Evolutionary conservation across 1,139 yeast species (phyloP).

Genomic region (Taphrina wiesneri): DNA sequence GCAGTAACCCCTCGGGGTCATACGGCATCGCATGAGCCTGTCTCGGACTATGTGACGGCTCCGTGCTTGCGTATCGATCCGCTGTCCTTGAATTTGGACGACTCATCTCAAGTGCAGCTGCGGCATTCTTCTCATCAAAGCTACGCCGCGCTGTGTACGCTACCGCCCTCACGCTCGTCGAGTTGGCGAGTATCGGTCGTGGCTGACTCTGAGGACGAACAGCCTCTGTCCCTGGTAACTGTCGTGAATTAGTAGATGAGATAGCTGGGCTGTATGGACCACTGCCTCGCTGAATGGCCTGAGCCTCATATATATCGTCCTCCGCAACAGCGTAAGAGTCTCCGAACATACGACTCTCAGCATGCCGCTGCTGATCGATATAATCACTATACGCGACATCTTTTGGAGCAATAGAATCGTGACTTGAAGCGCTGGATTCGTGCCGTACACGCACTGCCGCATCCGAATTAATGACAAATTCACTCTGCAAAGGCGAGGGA

Average conservation of each 20-base stretch:
- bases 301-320: conserved; percentile 2
- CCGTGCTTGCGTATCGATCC: conserved; percentile 15
- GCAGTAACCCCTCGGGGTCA: neutral
- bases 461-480: neutral
- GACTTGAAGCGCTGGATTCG: neutral
- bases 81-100: conserved; percentile 13
- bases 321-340: conserved; percentile 13
- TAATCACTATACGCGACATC: conserved; percentile 1
- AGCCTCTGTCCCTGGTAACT: neutral
- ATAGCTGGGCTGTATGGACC: neutral
- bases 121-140: neutral
- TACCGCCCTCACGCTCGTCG: neutral
- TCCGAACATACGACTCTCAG: conserved; percentile 11
- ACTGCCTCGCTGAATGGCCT: neutral
- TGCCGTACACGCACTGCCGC: neutral
- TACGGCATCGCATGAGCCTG: neutral
- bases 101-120: conserved; percentile 12
- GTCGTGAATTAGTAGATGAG: neutral
- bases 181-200: neutral
- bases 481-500: conserved; percentile 3
- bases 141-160: neutral
- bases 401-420: neutral
- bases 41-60: conserved; percentile 19
- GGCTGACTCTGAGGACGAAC: conserved; percentile 2
- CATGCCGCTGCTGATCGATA: conserved; percentile 3